These are phyloP conservation scores for Meredithiella fracta DNA, from an alignment of 2,329 filamentous ascomycete species.

Conservation along the genomic window DNA sequence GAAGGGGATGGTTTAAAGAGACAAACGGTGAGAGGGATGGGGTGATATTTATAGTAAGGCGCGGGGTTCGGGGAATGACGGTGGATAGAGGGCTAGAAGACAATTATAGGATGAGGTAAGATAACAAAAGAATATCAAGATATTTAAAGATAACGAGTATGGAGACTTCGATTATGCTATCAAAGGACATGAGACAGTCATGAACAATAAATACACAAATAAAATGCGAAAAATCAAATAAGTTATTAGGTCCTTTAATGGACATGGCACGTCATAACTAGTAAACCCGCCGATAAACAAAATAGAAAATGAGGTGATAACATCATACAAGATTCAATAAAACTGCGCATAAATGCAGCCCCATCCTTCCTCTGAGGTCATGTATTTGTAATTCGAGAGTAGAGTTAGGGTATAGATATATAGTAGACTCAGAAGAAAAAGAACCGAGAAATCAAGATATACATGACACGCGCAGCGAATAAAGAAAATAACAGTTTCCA, in stretches of 20 bases:
- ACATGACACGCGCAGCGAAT: background rate
- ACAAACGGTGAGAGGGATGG: too few species aligned
- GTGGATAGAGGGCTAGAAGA: background rate
- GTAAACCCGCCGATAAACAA: too few species aligned
- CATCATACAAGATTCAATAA: background rate
- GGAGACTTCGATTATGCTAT: background rate
- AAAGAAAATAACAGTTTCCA: background rate
- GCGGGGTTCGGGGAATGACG: background rate
- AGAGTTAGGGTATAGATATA: background rate
- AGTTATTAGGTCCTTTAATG: background rate
- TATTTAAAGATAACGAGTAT: too few species aligned
- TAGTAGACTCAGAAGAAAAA: constrained; percentile 1
- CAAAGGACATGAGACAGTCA: background rate
- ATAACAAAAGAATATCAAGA: too few species aligned
- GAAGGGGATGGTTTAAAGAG: too few species aligned
- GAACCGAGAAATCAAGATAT: background rate
- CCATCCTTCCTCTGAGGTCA: too few species aligned
- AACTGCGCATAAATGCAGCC: background rate
- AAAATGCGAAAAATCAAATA: background rate
- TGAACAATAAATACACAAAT: background rate
- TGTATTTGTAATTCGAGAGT: background rate
- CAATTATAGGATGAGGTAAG: too few species aligned
- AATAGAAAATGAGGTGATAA: background rate
- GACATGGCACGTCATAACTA: too few species aligned
- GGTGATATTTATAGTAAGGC: too few species aligned